Base-by-base conservation (phyloP, 805 yeast genomes). In the Schizosaccharomyces pombe region DNA sequence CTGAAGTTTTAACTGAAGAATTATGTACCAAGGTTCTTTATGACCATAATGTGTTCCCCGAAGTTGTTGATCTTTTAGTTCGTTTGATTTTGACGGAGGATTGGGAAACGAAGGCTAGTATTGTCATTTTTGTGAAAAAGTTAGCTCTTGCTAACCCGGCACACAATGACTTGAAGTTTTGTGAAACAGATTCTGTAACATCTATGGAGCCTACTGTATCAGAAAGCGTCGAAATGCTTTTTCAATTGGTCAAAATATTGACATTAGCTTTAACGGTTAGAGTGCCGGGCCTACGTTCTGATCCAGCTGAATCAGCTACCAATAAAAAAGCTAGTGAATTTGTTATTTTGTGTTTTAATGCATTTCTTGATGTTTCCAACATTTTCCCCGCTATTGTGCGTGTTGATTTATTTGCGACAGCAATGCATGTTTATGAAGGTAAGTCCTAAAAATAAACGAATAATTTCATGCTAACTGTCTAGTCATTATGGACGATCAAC, bases 191-290 rank as follows among this genome's bases (percentile, higher is more conserved):
- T 26, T 43, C 49, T 22, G 28, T 43, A 5, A 26, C 30, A 1
- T 19, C 49, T 22, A 9, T 43, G 26, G 30, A 43, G n/a, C 30
- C 28, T 22, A 59, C 68, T 37, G 68, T 77, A 55, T 68, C 73
- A 33, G 66, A 70, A 30, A 80, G 78, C 54, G 79, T 83, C 55
- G 94, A 85, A 60, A 85, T 83, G 61, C 67, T 85, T 47, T 85
- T 89, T 64, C 96, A 89, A 62, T 69, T 87, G 28, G 66, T 86
- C 53, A 72, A 95, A 58, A 73, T 86, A 4, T 74, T 76, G 16
- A 71, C 82, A 68, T 70, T 79, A 22, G 80, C 84, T 0, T 66
- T 86, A 16, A 73, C 79, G 29, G 72, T 70, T 67, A 74, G 6
- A 65, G 82, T 47, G 87, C 93, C 6, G 74, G 78, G 54, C 67